Evolutionary conservation across 768 basidiomycete species (phyloP), one percentile per base, ranked within the genome.

Genomic region (Termitomyces sp.): DNA sequence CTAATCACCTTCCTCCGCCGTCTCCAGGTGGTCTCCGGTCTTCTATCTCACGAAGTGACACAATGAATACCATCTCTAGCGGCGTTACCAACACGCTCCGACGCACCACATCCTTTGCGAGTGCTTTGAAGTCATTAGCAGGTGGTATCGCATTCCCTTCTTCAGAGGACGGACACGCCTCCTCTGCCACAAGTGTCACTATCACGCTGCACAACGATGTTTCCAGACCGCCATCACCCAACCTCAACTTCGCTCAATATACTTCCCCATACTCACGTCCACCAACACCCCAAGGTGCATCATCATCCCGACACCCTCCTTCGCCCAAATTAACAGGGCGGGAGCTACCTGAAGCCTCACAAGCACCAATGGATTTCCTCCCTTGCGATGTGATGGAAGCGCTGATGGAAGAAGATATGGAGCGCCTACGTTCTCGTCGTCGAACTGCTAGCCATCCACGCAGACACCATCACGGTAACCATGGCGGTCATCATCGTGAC

Each of bases 341-440:
- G 21, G 69, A 71, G 3, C 58, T 71, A 15, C 59, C 71, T 10
- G 72, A 71, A 17, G 53, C 64, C 3, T 62, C 70, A 28, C 73
- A 68, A 31, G 56, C 71, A 1, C 71, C 74, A 1, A 73, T 74
- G 43, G 82, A 85, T 53, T 93, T 88, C 65, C 65, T 78, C 40
- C 84, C 92, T 2, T 86, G 83, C 12, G 81, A 90, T 62, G 90
- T 94, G 21, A 90, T 97, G 75, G 88, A 92, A 60, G 89, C 89
- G 0, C 74, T 98, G 30, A 90, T 94, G 68, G 91, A 93, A 64
- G 94, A 96, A 66, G 96, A 98, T 64, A 91, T 96, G 89, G 92
- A 96, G 58, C 83, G 96, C 4, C 66, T 98, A 38, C 76, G 86
- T 21, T 87, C 91, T 33, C 80, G 92, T 23, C 75, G 89, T 60